phyloP scores from a whole-genome alignment of 2,329 filamentous ascomycete species.

The Alternaria novae-zelandiae region DNA sequence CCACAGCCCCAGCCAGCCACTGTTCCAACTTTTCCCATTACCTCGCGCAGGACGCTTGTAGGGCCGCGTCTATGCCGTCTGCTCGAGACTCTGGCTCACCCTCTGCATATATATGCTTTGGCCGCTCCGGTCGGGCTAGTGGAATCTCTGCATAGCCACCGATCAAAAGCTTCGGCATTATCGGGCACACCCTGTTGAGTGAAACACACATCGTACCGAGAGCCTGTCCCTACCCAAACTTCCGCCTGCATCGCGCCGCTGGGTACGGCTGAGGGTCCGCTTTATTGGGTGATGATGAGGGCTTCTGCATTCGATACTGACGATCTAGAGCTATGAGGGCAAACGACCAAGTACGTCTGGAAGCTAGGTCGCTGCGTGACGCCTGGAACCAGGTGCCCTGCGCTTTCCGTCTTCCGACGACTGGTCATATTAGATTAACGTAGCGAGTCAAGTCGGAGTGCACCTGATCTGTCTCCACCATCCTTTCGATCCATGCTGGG shows the following conservation, averaged over 20 bases:
- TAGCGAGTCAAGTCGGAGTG: constrained; percentile 21
- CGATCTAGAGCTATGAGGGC: constrained; percentile 2
- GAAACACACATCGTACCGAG: constrained; percentile 19
- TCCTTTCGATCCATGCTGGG: constrained; percentile 20
- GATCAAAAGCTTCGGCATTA: constrained; percentile 16
- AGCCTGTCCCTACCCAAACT: constrained; percentile 7
- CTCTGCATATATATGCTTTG: background rate
- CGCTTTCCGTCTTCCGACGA: constrained; percentile 13
- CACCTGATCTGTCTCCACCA: constrained; percentile 27
- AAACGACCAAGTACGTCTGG: constrained; percentile 9
- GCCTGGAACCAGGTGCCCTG: constrained; percentile 8
- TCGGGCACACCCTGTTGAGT: constrained; percentile 19
- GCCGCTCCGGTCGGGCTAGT: constrained; percentile 6
- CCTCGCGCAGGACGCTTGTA: background rate
- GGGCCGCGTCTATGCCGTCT: background rate
- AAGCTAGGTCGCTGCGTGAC: constrained; percentile 15
- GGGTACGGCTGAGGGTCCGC: constrained; percentile 3
- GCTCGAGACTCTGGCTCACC: background rate
- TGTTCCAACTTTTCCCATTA: background rate
- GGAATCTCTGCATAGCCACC: constrained; percentile 11
- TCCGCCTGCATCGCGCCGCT: constrained; percentile 4
- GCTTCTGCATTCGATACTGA: background rate
- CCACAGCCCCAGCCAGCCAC: constrained; percentile 18
- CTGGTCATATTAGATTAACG: constrained; percentile 24
- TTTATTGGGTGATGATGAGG: constrained; percentile 8